Evolutionary conservation across 805 yeast species (phyloP), one percentile per base, ranked within the genome.

Genomic region (Nakazawaea molendinolei): DNA sequence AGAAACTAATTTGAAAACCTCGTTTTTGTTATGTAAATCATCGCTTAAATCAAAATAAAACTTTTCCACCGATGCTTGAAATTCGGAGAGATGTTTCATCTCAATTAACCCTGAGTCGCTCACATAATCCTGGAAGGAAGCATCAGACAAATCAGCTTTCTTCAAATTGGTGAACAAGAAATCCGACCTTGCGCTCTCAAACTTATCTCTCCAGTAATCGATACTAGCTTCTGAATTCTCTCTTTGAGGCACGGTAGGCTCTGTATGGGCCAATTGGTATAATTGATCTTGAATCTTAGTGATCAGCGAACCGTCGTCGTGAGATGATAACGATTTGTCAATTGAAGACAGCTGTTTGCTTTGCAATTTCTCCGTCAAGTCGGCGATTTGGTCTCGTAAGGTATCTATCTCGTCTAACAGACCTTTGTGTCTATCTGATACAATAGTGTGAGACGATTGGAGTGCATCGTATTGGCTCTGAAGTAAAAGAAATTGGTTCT

Each of bases 1-100:
- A 1, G 82, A 69, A 21, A 74, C 66, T 34, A 67, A 59, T 15
- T 71, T 74, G 50, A 79, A 78, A 14, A 77, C 49, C 7, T 55
- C 32, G 40, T 65, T 69, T 5, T 66, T 40, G 34, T 61, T 61
- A 32, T 53, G 35, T 16, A 30, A 28, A 30, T 41, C 37, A 20
- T 40, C 41, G 29, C 48, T 48, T 32, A 53, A 42, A 37, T 39
- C 55, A 10, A 53, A 28, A 23, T 71, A 46, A 39, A 73, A 61
- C 1, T 67, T 47, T 38, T 76, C 76, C n/a, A 73, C 56, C 17
- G 69, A 53, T 0, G 75, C 52, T 44, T 69, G 73, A 19, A 77
- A 63, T 14, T 61, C 60, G 1, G 69, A 53, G 0, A 76, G 57
- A n/a, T 62, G 48, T 23, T 61, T 52, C 26, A 65, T 38, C 1